Evolutionary conservation across 2,329 filamentous ascomycete species (phyloP), one percentile per base, ranked within the genome.

Genomic region (Aspergillus ochraceoroseus): DNA sequence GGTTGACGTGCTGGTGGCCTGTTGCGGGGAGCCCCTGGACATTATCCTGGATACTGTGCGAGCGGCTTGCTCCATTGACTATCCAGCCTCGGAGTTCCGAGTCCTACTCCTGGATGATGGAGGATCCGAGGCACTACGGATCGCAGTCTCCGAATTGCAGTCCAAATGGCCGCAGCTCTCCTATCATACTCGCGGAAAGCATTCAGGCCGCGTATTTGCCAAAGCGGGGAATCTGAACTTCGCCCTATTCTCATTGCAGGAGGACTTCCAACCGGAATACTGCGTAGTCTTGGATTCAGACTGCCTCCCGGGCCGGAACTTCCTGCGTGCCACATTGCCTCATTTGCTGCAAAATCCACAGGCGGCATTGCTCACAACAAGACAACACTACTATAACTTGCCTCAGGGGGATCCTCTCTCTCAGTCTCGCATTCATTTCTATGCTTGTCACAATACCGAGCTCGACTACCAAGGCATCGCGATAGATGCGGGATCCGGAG

Each of bases 71-170:
- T 66, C 69, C 15, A 49, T 75, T 4, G 75, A 80, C 48, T 80
- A 79, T 46, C 77, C 77, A 0, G 48, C 46, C 1, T 67, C 75
- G 20, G 65, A 67, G 1, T 79, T 72, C 55, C 67, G 76, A 8
- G 72, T 80, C 2, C 65, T 77, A 7, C 57, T 80, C 5, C 62
- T 78, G 2, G 77, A 80, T 34, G 77, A 80, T 48, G 75, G 71
- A 18, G 65, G 66, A 34, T 74, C 69, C 2, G 56, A 58, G 0
- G 60, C 62, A 2, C 62, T 80, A 2, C 46, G 56, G 7, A 51
- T 57, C n/a, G 61, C 62, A 2, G 54, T 74, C 15, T 52, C 62
- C 3, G 57, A 63, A 20, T 48, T 73, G 14, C 60, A 59, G 30
- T 46, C 58, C 19, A 61, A 59, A 6, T 73, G 68, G 40, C 66